Percentiles rank a stretch among this genome's conserved stretches.
Evolutionary conservation across 306 rosid genomes (phyloP).

Genomic region (Corylus avellana): DNA sequence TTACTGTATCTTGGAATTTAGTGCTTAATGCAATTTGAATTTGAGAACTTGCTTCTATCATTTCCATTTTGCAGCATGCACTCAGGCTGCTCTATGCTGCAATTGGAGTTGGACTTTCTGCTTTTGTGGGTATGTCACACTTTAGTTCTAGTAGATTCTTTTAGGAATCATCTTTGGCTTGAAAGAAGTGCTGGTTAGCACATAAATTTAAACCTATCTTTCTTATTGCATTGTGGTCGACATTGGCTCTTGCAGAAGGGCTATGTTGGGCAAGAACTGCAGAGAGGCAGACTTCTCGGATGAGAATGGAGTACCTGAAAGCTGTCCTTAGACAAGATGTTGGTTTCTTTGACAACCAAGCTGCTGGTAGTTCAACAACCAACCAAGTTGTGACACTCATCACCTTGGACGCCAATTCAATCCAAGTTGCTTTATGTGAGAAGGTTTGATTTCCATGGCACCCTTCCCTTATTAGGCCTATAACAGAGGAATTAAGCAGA

Average conservation of each 20-base stretch:
- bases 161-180: not conserved
- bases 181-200: conserved; percentile 4
- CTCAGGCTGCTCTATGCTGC: conserved; percentile 66
- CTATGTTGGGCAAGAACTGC: conserved; percentile 89
- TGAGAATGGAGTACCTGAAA: conserved; percentile 77
- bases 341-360: conserved; percentile 74
- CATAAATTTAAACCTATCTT: conserved; percentile 8
- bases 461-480: not conserved
- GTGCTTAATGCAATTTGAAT: conserved; percentile 17
- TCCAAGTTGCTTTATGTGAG: conserved; percentile 81
- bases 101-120: conserved; percentile 72
- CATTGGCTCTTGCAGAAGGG: conserved; percentile 61
- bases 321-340: conserved; percentile 92
- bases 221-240: conserved; percentile 23
- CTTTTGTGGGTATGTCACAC: conserved; percentile 67
- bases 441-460: conserved; percentile 51
- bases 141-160: conserved; percentile 10
- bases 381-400: conserved; percentile 77
- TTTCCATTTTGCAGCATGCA: conserved; percentile 60
- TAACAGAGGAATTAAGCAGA: not conserved
- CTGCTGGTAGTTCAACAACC: conserved; percentile 70
- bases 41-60: conserved; percentile 22
- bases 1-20: conserved; percentile 4
- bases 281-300: conserved; percentile 81
- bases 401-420: conserved; percentile 70